Evolutionary conservation across 306 rosid species (phyloP), one percentile per base, ranked within the genome.

Genomic region (Lagenaria siceraria): DNA sequence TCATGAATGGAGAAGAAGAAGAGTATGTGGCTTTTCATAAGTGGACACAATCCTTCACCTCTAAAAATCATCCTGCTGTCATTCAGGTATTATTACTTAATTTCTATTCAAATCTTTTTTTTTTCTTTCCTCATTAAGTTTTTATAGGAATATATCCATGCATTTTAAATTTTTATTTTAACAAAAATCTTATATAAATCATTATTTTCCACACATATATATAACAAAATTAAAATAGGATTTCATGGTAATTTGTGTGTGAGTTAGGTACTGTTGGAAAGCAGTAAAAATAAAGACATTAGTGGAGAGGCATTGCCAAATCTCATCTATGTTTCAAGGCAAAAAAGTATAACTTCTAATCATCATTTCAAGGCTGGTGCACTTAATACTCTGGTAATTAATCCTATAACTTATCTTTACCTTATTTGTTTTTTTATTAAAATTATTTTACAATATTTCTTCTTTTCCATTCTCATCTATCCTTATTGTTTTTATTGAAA

Each of bases 331-430:
- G 73, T 87, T 22, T 87, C 88, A 0, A 80, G 87, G 77, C 81
- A 87, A 52, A 87, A 84, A 36, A 78, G 79, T 72, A 70, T 10
- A 62, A 65, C 77, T 22, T 53, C 86, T 1, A 17, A 29, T 13
- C 90, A 87, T 70, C n/a, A 87, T 77, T 87, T 82, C 53, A 87
- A 87, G 74, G 84, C 88, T 13, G 90, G 88, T 19, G 90, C 90
- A 48, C 87, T 87, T 1, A 87, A 87, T 76, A 83, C 60, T 49
- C 56, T 84, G 12, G 88, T 87, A 82, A 78, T 51, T 17, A 6
- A 73, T 19, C 24, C 1, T 19, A 0, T 6, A 19, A 7, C 11
- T 18, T n/a, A n/a, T 24, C 19, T 19, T 53, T 17, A 52, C 22
- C 18, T 53, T 19, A 2, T 49, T 49, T 49, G 3, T 17, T 46